These are phyloP conservation scores for Solanum dulcamara DNA, from an alignment of 257 asterid species.

Conservation along the genomic window DNA sequence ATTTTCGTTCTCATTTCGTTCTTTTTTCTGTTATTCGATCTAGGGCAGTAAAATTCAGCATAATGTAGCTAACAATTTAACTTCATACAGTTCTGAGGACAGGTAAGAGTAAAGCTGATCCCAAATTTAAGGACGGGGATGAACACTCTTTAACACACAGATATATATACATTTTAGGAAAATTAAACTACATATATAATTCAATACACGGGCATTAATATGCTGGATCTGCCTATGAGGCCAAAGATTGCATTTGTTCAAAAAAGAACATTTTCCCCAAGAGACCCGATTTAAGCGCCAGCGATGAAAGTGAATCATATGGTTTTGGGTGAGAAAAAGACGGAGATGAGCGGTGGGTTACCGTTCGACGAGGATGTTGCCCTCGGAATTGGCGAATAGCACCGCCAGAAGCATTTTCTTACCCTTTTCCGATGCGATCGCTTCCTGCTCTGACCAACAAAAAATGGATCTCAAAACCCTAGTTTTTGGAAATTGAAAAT, in stretches of 20 bases:
- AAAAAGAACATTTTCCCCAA: not conserved
- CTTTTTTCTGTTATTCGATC: not conserved
- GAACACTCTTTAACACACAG: not conserved
- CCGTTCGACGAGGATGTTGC: slow-evolving; percentile 95
- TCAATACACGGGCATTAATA: not conserved
- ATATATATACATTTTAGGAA: not conserved
- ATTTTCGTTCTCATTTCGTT: not conserved
- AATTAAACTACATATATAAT: not conserved
- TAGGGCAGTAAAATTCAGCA: not conserved
- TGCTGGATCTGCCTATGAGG: not conserved
- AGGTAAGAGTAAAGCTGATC: not conserved
- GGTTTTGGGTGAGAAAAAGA: not conserved
- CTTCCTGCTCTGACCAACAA: not conserved
- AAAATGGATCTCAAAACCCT: not conserved
- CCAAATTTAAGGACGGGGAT: not conserved
- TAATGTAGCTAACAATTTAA: not conserved
- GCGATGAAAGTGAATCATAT: not conserved
- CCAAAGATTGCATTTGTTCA: too few species aligned
- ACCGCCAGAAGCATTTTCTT: slow-evolving; percentile 67
- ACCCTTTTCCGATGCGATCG: not conserved
- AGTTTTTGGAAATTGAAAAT: not conserved
- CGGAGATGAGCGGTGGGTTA: slow-evolving; percentile 6
- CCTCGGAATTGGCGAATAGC: slow-evolving; percentile 82
- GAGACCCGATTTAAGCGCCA: not conserved
- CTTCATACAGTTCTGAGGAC: not conserved